These are phyloP conservation scores for Stentor roeselii DNA, from an alignment of 73 alveolate genomes.

Conservation along the genomic window DNA sequence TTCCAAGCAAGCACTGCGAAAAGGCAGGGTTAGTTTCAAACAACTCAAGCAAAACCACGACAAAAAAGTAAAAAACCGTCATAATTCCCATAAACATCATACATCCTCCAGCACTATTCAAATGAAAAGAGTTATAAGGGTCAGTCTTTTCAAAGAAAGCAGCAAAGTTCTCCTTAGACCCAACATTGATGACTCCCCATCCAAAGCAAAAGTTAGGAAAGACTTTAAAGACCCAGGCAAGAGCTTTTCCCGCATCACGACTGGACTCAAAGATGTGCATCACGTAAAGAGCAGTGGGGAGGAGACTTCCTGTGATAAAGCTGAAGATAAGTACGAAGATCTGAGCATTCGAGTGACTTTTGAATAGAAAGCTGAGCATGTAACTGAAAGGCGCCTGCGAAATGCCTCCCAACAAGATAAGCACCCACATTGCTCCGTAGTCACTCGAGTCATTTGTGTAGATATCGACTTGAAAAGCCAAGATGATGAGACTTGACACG, in stretches of 20 bases:
- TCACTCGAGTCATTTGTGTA: constrained; percentile 30
- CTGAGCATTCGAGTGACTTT: constrained; percentile 55
- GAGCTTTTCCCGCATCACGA: constrained; percentile 41
- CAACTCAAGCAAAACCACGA: constrained; percentile 34
- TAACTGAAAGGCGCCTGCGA: constrained; percentile 72
- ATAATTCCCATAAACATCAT: constrained; percentile 30
- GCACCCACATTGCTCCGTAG: constrained; percentile 46
- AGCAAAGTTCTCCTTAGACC: constrained; percentile 36
- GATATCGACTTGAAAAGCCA: constrained; percentile 54
- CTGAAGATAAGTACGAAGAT: constrained; percentile 52
- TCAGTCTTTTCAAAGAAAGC: constrained; percentile 26
- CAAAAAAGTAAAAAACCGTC: constrained; percentile 30
- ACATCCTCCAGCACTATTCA: constrained; percentile 61
- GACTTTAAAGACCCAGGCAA: constrained; percentile 59
- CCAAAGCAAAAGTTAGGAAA: constrained; percentile 66
- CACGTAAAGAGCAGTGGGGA: constrained; percentile 49
- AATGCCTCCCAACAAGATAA: constrained; percentile 63
- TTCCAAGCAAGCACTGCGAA: constrained; percentile 26
- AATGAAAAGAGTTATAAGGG: constrained; percentile 22
- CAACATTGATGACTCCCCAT: constrained; percentile 42
- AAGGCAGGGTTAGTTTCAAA: constrained; percentile 36
- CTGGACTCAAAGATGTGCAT: constrained; percentile 60
- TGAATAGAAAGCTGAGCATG: constrained; percentile 58
- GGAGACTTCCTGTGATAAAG: constrained; percentile 58
- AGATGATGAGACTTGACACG: constrained; percentile 47